These are phyloP conservation scores for Berberis vulgaris DNA, from an alignment of 164 flowering plant genomes.

Conservation along the genomic window DNA sequence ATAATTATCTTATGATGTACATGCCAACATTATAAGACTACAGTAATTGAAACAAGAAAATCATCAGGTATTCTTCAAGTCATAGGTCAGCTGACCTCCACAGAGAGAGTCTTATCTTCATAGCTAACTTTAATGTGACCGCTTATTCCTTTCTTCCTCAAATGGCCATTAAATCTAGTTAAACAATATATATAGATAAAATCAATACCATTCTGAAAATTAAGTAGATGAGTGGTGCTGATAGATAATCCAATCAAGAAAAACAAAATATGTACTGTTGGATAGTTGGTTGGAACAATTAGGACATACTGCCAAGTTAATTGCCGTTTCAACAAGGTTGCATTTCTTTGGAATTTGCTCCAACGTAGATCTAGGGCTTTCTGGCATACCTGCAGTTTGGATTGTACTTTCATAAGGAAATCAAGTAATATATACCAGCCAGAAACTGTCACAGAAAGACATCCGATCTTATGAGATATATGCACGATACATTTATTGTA, in stretches of 20 bases:
- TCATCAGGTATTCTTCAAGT: not conserved
- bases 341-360: constrained; percentile 64
- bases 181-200: constrained; percentile 4
- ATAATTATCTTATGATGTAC: too few relatives aligned
- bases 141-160: constrained; percentile 72
- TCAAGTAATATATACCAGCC: not conserved
- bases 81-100: constrained; percentile 43
- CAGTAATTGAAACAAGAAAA: not conserved
- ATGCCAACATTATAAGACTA: too few relatives aligned
- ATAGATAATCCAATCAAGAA: not conserved
- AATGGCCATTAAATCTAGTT: constrained; percentile 69
- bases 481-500: too few relatives aligned
- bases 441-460: too few relatives aligned
- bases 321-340: constrained; percentile 46
- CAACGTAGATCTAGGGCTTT: constrained; percentile 53
- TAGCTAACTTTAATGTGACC: constrained; percentile 61
- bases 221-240: not conserved
- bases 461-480: too few relatives aligned
- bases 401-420: not conserved
- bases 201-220: not conserved
- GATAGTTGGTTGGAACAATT: not conserved
- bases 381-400: constrained; percentile 48
- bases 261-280: not conserved
- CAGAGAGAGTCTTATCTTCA: constrained; percentile 64
- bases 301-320: constrained; percentile 76